Percentiles rank a stretch among this genome's conserved stretches.
Evolutionary conservation across 2,329 filamentous ascomycete genomes (phyloP).

Genomic region (Fusarium gaditjirri): DNA sequence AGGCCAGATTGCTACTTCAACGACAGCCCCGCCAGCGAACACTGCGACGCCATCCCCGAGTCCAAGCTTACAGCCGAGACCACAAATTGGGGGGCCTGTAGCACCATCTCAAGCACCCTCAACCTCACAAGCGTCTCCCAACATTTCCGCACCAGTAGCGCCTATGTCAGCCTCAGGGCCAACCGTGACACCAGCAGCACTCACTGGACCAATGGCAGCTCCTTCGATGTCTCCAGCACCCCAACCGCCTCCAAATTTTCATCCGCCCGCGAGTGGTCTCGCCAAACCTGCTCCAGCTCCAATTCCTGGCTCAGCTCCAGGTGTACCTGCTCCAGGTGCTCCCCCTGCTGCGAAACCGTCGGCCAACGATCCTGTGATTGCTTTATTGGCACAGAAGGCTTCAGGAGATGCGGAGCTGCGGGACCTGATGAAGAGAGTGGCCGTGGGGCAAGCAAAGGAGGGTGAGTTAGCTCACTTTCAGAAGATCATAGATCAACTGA

Average conservation of each 20-base stretch:
- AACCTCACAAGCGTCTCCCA: constrained; percentile 36
- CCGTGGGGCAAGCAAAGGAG: constrained; percentile 76
- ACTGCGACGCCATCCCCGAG: constrained; percentile 29
- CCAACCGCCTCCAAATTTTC: constrained; percentile 25
- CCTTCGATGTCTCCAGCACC: constrained; percentile 44
- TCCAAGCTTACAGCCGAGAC: constrained; percentile 34
- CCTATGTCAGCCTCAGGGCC: constrained; percentile 40
- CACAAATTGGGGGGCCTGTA: constrained; percentile 23
- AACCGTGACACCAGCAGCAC: constrained; percentile 39
- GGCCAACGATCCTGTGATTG: constrained; percentile 79
- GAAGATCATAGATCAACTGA: constrained; percentile 82
- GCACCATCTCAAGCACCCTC: constrained; percentile 38
- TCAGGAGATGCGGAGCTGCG: constrained; percentile 78
- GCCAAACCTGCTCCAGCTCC: constrained; percentile 30
- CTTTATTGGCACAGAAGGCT: constrained; percentile 79
- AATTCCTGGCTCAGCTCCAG: constrained; percentile 21
- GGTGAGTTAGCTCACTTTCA: constrained; percentile 82
- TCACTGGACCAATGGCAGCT: constrained; percentile 33
- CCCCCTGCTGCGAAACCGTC: constrained; percentile 40
- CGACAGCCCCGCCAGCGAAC: constrained; percentile 26
- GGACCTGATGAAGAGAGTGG: constrained; percentile 85
- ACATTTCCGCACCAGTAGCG: constrained; percentile 31
- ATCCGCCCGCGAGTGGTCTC: constrained; percentile 30
- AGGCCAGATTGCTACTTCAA: constrained; percentile 19
- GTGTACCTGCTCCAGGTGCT: constrained; percentile 12